Evolutionary conservation across 2,329 filamentous ascomycete genomes (phyloP), one percentile per base, ranked within the genome.

Genomic region (Sclerotinia borealis): DNA sequence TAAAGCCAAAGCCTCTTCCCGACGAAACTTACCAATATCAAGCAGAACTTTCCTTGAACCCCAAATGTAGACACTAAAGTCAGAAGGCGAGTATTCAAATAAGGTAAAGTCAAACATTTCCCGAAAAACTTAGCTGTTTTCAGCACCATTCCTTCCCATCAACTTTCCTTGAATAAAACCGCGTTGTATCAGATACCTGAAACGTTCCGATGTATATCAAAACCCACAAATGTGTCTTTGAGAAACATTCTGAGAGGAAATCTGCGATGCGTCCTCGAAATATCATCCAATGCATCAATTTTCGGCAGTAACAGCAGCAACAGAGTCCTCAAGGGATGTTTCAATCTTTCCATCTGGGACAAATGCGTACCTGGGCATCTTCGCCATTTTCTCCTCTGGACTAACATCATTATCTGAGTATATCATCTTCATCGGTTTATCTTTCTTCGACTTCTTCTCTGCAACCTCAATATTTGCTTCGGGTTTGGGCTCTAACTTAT

Each of bases 331-430:
- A 67, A 70, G 68, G 54, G 67, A 56, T 70, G 69, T 67, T 70
- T 75, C 72, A 72, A 69, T 68, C 68, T 74, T 73, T 71, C 67
- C 70, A 67, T 73, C 72, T 71, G 82, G 83, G 72, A 79, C 79
- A 75, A 85, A 89, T 71, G 87, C 86, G 79, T 96, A 96, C 76
- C 86, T 87, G 66, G 89, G 81, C 78, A 95, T 79, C 73, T 80
- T 78, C 34, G 91, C 89, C 90, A 96, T 92, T 77, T 88, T 91
- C 81, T 96, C 93, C 79, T 97, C 93, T 1, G 92, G 90, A 72
- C 90, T 95, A 72, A 87, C 79, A 64, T 89, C 87, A 59, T 89
- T 86, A 73, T 96, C 91, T 66, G 87, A 87, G 78, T 95, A 96
- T 36, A 96, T 81, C 83, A 96, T 87, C 74, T 85, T 83, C 73